Evolutionary conservation across 805 yeast species (phyloP), one percentile per base, ranked within the genome.

Genomic region (Wickerhamiella parazyma): DNA sequence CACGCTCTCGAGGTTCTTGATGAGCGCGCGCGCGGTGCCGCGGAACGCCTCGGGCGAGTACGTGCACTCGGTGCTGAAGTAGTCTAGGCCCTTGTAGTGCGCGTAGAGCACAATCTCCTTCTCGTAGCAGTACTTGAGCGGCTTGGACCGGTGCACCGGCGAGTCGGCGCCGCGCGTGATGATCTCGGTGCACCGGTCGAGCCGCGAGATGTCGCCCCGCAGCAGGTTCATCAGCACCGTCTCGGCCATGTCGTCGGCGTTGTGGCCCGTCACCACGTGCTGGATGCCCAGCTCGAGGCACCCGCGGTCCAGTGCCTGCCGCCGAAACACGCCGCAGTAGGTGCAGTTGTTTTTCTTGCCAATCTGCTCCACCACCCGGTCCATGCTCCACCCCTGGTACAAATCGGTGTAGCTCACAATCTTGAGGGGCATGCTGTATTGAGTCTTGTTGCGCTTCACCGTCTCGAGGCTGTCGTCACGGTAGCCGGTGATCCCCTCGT

Each of bases 191-290:
- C 95, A 85, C 51, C 80, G 76, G 56, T 84, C 97, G 44, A 91
- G 66, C 50, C 99, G 70, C 19, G 94, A 94, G 6, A 86, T 80
- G 58, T 91, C 99, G n/a, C 99, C 99, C 53, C 99, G 70, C 22
- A 91, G 64, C 36, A 91, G 63, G 61, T 91, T 91, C 97, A 91
- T 89, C 44, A 91, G 63, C 4, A 91, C 94, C 0, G 99, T 91
- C 56, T 91, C 99, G 1, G 99, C 99, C 84, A 91, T 82, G 63
- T 91, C 99, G 61, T 91, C 99, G 0, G 99, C 99, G 60, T 91
- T 91, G 62, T 91, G 99, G 2, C 99, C 99, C 0, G 99, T 91
- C 1, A 91, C 93, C 25, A 91, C 91, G 62, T 91, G 99, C 43
- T 71, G 69, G 41, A 91, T 86, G 0, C 79, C 85, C 19, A 89